Percentiles rank a stretch among this genome's conserved stretches.
Evolutionary conservation across 2,329 filamentous ascomycete genomes (phyloP).

Genomic region (Paraconiothyrium sp.): DNA sequence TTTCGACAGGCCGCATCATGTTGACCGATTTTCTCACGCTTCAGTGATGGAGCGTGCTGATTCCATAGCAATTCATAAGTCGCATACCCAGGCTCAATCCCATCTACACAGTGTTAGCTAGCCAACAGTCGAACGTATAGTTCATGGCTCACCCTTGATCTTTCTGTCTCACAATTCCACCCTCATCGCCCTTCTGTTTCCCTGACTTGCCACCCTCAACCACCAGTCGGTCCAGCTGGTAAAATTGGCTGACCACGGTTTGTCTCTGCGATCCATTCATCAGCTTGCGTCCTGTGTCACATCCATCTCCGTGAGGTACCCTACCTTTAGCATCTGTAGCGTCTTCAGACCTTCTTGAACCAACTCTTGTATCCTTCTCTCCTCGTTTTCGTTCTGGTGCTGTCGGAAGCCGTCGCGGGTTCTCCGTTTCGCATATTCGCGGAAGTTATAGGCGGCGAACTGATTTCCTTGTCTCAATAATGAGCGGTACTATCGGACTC

Average conservation of each 20-base stretch:
- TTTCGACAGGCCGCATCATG: no score
- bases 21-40: neutral
- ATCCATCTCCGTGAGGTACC: slow-evolving; percentile 29
- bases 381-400: slow-evolving; percentile 76
- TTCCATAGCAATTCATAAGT: neutral
- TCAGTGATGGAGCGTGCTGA: neutral
- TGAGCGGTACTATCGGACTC: slow-evolving; percentile 78
- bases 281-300: slow-evolving; percentile 42
- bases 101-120: slow-evolving; percentile 14
- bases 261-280: slow-evolving; percentile 74
- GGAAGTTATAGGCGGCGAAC: slow-evolving; percentile 96
- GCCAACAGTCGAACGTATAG: neutral
- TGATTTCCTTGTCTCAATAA: slow-evolving; percentile 85
- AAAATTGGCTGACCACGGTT: slow-evolving; percentile 94
- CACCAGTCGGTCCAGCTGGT: slow-evolving; percentile 88
- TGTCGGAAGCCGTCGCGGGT: slow-evolving; percentile 92
- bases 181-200: slow-evolving; percentile 73
- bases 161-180: slow-evolving; percentile 77
- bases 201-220: slow-evolving; percentile 87
- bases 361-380: slow-evolving; percentile 82
- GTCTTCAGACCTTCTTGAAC: slow-evolving; percentile 89
- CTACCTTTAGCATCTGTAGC: slow-evolving; percentile 88
- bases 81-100: slow-evolving; percentile 16
- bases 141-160: slow-evolving; percentile 73
- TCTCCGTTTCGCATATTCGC: slow-evolving; percentile 92